Evolutionary conservation across 495 filamentous ascomycete genomes (phyloP).

Genomic region (Glonium stellatum): DNA sequence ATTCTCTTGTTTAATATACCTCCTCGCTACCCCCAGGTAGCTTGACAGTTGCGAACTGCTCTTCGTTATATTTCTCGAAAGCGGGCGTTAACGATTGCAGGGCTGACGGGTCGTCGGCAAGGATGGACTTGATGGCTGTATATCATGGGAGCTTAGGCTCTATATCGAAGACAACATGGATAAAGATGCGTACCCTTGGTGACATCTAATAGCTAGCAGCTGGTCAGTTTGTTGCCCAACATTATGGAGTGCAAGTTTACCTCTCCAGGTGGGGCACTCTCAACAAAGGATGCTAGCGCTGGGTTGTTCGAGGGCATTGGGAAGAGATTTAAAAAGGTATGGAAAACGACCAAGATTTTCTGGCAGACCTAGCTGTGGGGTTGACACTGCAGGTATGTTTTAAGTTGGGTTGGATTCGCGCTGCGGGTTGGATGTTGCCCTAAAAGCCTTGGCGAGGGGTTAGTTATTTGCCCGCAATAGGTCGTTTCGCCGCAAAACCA

Average conservation of each 20-base stretch:
- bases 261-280: constrained; percentile 95
- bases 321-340: background rate
- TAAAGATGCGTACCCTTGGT: constrained; percentile 60
- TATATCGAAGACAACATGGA: background rate
- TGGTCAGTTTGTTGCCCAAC: constrained; percentile 23
- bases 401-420: background rate
- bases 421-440: background rate
- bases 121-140: constrained; percentile 82
- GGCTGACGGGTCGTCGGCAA: constrained; percentile 59
- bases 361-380: background rate
- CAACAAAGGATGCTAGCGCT: constrained; percentile 66
- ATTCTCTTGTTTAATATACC: constrained; percentile 38
- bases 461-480: too few species aligned
- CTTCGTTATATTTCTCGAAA: constrained; percentile 92
- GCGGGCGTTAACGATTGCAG: constrained; percentile 68
- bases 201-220: constrained; percentile 75
- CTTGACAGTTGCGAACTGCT: constrained; percentile 82
- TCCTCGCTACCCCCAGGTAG: constrained; percentile 75
- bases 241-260: constrained; percentile 45
- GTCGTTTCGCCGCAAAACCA: too few species aligned
- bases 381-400: background rate
- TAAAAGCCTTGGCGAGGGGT: background rate
- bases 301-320: constrained; percentile 31
- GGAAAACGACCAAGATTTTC: background rate
- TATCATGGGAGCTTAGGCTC: background rate